Evolutionary conservation across 257 asterid species (phyloP).

Genomic region (Gentiana straminea): DNA sequence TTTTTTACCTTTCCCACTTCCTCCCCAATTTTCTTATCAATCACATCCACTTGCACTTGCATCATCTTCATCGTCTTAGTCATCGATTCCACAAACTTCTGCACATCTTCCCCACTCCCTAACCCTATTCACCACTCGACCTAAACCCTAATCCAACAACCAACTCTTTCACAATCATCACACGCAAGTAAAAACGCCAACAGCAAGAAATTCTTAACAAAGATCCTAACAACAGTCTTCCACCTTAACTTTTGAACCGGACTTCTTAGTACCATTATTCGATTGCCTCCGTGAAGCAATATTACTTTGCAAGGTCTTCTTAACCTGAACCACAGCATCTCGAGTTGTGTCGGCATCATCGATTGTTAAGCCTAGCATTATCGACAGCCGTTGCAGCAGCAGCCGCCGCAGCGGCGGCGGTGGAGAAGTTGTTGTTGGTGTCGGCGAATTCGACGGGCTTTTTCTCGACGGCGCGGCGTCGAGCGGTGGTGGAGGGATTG

Average conservation of each 20-base stretch:
- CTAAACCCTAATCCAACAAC: slow-evolving; percentile 14
- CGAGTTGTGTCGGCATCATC: slow-evolving; percentile 28
- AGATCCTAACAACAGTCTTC: slow-evolving; percentile 48
- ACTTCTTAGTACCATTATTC: slow-evolving; percentile 23
- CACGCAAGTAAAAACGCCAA: slow-evolving; percentile 40
- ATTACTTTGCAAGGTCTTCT: slow-evolving; percentile 24
- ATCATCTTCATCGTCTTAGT: slow-evolving; percentile 42
- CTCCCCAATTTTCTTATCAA: slow-evolving; percentile 46
- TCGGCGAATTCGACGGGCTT: slow-evolving; percentile 23
- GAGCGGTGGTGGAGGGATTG: slow-evolving; percentile 47
- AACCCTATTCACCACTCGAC: slow-evolving; percentile 2
- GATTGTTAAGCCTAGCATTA: slow-evolving; percentile 19
- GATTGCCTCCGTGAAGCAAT: slow-evolving; percentile 20
- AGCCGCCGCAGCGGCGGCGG: slow-evolving; percentile 15
- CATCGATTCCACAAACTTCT: slow-evolving; percentile 36
- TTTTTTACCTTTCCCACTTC: slow-evolving; percentile 31
- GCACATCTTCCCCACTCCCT: slow-evolving; percentile 6
- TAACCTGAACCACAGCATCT: slow-evolving; percentile 20
- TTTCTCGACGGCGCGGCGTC: slow-evolving; percentile 60
- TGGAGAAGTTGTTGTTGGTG: slow-evolving; percentile 10
- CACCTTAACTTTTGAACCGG: slow-evolving; percentile 50
- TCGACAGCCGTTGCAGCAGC: slow-evolving; percentile 20
- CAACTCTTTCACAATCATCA: slow-evolving; percentile 40
- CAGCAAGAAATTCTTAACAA: too few relatives aligned
- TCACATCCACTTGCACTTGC: slow-evolving; percentile 74